Evolutionary conservation across 2,329 filamentous ascomycete species (phyloP).

Genomic region (Coleophoma eucalyptorum): DNA sequence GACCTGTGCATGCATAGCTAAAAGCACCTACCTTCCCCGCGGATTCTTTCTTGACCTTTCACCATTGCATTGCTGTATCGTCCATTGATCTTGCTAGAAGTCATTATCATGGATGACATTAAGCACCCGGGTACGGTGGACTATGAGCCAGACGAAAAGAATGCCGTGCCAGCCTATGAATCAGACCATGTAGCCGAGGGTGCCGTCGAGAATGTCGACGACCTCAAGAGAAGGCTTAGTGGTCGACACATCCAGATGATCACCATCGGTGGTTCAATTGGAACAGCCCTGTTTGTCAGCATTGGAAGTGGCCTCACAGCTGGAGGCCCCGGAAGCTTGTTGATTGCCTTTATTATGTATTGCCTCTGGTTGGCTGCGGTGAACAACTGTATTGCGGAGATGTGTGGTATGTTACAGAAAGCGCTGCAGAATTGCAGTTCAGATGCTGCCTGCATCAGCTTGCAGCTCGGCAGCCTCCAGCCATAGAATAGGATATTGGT

Average conservation of each 20-base stretch:
- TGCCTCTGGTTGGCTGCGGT: constrained; percentile 33
- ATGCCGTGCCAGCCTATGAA: constrained; percentile 6
- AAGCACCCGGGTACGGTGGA: constrained; percentile 7
- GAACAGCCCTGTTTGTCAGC: constrained; percentile 43
- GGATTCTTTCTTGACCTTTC: too few species aligned
- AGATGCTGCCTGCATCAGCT: too few species aligned
- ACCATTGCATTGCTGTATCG: too few species aligned
- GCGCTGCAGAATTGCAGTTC: too few species aligned
- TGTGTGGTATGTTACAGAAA: constrained; percentile 32
- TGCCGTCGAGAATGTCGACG: constrained; percentile 15
- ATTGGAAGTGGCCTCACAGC: constrained; percentile 34
- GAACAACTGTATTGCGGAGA: constrained; percentile 38
- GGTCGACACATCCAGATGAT: constrained; percentile 45
- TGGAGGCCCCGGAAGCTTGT: constrained; percentile 29
- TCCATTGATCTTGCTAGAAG: neutral
- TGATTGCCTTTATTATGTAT: constrained; percentile 44
- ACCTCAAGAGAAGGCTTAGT: constrained; percentile 30
- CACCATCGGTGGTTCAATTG: constrained; percentile 43
- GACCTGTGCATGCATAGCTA: too few species aligned
- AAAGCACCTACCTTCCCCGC: too few species aligned
- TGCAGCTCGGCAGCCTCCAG: too few species aligned
- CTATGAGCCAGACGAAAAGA: constrained; percentile 8
- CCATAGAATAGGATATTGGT: too few species aligned
- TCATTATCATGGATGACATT: constrained; percentile 11
- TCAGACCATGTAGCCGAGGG: constrained; percentile 3